Evolutionary conservation across 208 protist genomes (phyloP).

Genomic region (Herpetomonas samuelpessoai): DNA sequence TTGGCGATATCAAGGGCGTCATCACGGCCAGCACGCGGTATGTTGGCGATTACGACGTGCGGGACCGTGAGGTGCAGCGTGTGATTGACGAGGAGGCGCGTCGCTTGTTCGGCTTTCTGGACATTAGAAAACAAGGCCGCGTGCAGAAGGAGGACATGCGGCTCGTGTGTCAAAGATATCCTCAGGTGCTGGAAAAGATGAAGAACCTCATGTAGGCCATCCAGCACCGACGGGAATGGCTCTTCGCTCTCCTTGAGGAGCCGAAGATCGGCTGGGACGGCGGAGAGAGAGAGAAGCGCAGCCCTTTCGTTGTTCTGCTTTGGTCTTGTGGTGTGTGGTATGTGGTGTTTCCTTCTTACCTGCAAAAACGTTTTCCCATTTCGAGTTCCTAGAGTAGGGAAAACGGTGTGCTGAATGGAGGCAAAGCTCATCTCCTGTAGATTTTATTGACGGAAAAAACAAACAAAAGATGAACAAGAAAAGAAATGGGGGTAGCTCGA

Average conservation of each 20-base stretch:
- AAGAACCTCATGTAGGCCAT: conserved; percentile 70
- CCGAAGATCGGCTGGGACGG: too few relatives aligned
- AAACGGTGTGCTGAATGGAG: too few relatives aligned
- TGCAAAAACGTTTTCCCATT: too few relatives aligned
- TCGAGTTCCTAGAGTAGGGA: too few relatives aligned
- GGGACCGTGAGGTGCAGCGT: conserved; percentile 67
- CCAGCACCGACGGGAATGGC: not conserved
- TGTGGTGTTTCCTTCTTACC: too few relatives aligned
- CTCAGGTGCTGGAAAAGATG: conserved; percentile 89
- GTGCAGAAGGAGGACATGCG: conserved; percentile 75
- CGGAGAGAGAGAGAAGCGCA: too few relatives aligned
- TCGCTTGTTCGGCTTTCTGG: conserved; percentile 79
- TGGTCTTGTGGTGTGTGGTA: too few relatives aligned
- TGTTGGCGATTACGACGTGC: conserved; percentile 84
- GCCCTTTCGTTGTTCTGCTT: too few relatives aligned
- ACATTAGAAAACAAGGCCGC: conserved; percentile 71
- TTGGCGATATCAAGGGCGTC: conserved; percentile 79
- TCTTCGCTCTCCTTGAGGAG: conserved; percentile 5
- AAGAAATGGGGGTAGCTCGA: too few relatives aligned
- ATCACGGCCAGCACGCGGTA: conserved; percentile 89
- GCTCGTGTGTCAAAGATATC: conserved; percentile 80
- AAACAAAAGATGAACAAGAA: too few relatives aligned
- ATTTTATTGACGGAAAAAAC: too few relatives aligned
- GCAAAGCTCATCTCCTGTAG: too few relatives aligned
- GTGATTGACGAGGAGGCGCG: conserved; percentile 81